Evolutionary conservation across 129 eudicot genomes (phyloP).

Genomic region (Centrapalus pauciflorus): DNA sequence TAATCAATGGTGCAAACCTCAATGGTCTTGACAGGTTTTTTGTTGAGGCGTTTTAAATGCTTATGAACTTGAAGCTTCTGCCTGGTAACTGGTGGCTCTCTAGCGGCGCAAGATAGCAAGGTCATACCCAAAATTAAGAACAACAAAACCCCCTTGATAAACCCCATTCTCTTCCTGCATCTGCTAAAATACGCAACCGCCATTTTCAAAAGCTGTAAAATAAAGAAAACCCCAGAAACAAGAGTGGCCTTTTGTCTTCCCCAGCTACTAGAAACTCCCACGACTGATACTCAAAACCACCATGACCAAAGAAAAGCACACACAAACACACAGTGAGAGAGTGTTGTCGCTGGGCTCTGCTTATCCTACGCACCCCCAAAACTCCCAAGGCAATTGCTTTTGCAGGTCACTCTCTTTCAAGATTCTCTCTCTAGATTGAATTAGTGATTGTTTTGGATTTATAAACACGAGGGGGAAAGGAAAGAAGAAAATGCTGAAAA

Average conservation of each 20-base stretch:
- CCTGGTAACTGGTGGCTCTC: constrained; percentile 43
- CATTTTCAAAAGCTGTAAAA: constrained; percentile 18
- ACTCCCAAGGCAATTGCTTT: neutral
- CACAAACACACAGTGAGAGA: neutral
- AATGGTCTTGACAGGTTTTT: constrained; percentile 69
- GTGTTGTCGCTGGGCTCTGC: no score
- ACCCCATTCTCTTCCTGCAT: constrained; percentile 21
- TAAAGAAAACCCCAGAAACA: neutral
- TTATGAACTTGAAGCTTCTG: constrained; percentile 82
- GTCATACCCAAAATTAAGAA: constrained; percentile 27
- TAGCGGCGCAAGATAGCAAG: constrained; percentile 41
- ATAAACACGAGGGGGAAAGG: constrained; percentile 18
- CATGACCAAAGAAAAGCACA: constrained; percentile 25
- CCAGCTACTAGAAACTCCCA: constrained; percentile 3
- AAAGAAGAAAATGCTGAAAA: constrained; percentile 5
- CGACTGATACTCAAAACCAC: constrained; percentile 7
- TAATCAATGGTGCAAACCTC: constrained; percentile 31
- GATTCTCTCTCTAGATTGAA: constrained; percentile 24
- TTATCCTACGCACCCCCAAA: constrained; percentile 36
- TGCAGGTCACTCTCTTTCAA: neutral
- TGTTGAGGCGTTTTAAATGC: constrained; percentile 80
- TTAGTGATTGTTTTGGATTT: constrained; percentile 10
- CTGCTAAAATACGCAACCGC: constrained; percentile 41
- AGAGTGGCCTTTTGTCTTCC: neutral
- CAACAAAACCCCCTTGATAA: constrained; percentile 12